Percentiles rank a stretch among this genome's conserved stretches.
These are phyloP conservation scores for Erigeron canadensis DNA, from an alignment of 129 eudicot genomes.

Conservation along the genomic window DNA sequence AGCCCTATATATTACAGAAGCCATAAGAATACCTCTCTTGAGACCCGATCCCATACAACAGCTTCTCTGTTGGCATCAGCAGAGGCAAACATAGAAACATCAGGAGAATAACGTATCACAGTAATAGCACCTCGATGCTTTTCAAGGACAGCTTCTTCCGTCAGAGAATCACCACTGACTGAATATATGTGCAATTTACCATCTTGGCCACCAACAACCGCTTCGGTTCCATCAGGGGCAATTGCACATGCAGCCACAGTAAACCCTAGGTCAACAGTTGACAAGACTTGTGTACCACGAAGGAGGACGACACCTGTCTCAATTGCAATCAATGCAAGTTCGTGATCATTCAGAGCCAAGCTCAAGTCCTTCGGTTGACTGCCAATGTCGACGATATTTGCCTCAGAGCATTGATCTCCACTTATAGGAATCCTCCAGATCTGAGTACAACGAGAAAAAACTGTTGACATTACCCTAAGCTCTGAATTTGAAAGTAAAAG, in stretches of 20 bases:
- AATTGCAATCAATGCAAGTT: slow-evolving; percentile 61
- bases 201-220: slow-evolving; percentile 87
- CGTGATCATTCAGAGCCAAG: slow-evolving; percentile 64
- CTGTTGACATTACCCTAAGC: background rate
- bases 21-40: slow-evolving; percentile 66
- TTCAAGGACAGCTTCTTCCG: slow-evolving; percentile 81
- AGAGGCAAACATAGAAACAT: slow-evolving; percentile 92
- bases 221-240: slow-evolving; percentile 86
- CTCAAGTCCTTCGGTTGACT: slow-evolving; percentile 86
- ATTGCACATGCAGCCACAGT: slow-evolving; percentile 73
- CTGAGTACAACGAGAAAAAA: slow-evolving; percentile 31
- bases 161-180: slow-evolving; percentile 62
- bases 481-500: background rate
- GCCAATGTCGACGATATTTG: slow-evolving; percentile 67
- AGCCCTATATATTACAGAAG: background rate
- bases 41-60: slow-evolving; percentile 84
- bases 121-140: slow-evolving; percentile 92
- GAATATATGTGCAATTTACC: slow-evolving; percentile 89
- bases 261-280: slow-evolving; percentile 69
- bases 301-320: slow-evolving; percentile 83
- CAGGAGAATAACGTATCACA: slow-evolving; percentile 89
- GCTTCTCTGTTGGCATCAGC: slow-evolving; percentile 96
- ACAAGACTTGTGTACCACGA: slow-evolving; percentile 62
- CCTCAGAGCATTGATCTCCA: slow-evolving; percentile 77
- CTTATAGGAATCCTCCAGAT: slow-evolving; percentile 73